Evolutionary conservation across 179 eudicot species (phyloP), one percentile per base, ranked within the genome.

Genomic region (Heliamphora pulchella): DNA sequence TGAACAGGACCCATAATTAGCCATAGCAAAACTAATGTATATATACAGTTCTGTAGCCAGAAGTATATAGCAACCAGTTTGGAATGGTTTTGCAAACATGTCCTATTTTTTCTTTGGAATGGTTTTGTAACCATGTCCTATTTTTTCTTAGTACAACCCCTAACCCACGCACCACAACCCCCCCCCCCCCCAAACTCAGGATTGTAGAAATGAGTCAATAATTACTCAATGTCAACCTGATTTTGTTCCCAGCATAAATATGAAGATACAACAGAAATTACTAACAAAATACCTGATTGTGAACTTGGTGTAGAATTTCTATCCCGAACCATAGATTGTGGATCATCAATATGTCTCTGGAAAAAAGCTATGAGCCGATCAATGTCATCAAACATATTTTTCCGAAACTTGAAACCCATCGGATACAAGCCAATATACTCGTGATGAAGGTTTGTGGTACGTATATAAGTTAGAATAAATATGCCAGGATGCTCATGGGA

Each of bases 401-500:
- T 91, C 31, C 99, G 89, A 86, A 94, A 96, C 87, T 90, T 94
- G 74, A 96, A 94, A 73, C 99, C 98, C 79, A 91, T 92, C 15
- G 99, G 99, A 76, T 90, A 96, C 63, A 96, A 85, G 62, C 95
- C 97, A 76, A 96, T 86, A 80, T 89, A 92, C 85, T 96, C 99
- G 20, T 96, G 99, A 86, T 92, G 99, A 15, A 98, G 99, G 85
- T 89, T 96, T 59, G 94, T 88, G 87, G 90, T 92, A 70, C 97
- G 84, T 76, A 96, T 92, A 79, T 89, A 92, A 11, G 99, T 91
- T 51, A 96, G 87, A 67, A 94, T 94, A 68, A 94, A 96, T 65
- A 95, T 92, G 65, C 98, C 98, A 8, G 99, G 99, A 80, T 94
- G 97, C 76, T 94, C 98, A 82, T 96, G 95, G 65, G 97, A 94